Conservation (phyloP, 23 red algal species). For the Chondrus crispus region DNA sequence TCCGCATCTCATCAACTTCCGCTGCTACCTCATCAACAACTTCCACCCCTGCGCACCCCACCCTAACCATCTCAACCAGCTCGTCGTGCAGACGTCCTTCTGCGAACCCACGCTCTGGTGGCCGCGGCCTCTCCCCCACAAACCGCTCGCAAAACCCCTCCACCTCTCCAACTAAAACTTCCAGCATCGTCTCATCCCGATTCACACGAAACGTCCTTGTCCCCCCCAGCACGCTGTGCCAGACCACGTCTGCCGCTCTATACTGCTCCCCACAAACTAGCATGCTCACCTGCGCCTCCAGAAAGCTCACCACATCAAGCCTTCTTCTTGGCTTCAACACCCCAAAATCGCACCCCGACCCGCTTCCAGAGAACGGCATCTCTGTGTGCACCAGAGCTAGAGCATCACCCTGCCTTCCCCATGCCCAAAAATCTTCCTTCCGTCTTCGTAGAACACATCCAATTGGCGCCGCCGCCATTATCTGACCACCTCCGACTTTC, state of each 20-base stretch:
- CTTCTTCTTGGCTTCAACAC: not conserved
- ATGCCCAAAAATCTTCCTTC: not conserved
- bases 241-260: not conserved
- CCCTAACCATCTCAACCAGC: not conserved
- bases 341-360: not conserved
- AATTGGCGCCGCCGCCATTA: not conserved
- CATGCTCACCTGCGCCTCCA: constrained; percentile 28
- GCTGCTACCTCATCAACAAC: not conserved
- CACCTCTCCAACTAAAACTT: not conserved
- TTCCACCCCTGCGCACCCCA: not conserved
- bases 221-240: not conserved
- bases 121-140: not conserved
- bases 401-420: not conserved
- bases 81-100: not conserved
- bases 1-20: not conserved
- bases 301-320: not conserved
- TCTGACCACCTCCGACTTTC: not conserved
- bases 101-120: constrained; percentile 5
- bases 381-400: not conserved
- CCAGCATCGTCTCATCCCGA: not conserved
- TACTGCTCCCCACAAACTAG: not conserved
- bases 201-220: not conserved
- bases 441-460: not conserved
- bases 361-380: not conserved
- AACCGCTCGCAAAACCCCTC: not conserved